Evolutionary conservation across 176 grass and related monocot species (phyloP), one percentile per base, ranked within the genome.

Genomic region (Cocos nucifera): DNA sequence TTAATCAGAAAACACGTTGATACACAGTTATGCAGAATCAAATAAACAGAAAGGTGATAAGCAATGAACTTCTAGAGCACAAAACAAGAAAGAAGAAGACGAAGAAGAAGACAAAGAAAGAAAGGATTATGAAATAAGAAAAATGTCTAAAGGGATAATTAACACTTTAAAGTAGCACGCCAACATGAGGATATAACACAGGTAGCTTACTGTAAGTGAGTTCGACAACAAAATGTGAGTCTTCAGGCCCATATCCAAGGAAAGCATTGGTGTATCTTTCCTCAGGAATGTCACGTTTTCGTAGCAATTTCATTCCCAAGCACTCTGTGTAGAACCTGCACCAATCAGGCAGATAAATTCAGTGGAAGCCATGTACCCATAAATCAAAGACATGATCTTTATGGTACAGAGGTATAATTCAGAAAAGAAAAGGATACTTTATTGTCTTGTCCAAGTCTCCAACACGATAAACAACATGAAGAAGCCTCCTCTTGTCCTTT

Each of bases 211-310:
- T 88, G 57, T 96, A 96, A 67, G 86, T 96, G 58, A 96, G 82
- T 74, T 96, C 92, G 17, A 90, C 75, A 54, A 90, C 87, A 15
- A 96, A 96, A 82, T 96, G 87, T 1, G 87, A 90, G 48, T 83
- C 86, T 82, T 96, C 92, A 19, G 92, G 86, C 35, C 92, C 92
- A 22, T 88, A 96, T 21, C 92, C 92, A 15, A 96, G 72, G 60
- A 96, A 96, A 49, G 91, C 91, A 69, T 96, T 96, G 27, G 86
- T 90, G 23, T 90, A 96, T 80, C 80, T 88, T 79, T 96, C 92
- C 78, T 96, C 92, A 0, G 92, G 87, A 53, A 96, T 88, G 64
- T 90, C 92, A 49, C 87, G 65, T 50, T 75, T 87, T 58, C 92
- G 65, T 78, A 96, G 48, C 63, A 96, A 63, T 64, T 87, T 90